Evolutionary conservation across 1,284 basidiomycete genomes (phyloP).

Genomic region (Xerocomus subilludens): DNA sequence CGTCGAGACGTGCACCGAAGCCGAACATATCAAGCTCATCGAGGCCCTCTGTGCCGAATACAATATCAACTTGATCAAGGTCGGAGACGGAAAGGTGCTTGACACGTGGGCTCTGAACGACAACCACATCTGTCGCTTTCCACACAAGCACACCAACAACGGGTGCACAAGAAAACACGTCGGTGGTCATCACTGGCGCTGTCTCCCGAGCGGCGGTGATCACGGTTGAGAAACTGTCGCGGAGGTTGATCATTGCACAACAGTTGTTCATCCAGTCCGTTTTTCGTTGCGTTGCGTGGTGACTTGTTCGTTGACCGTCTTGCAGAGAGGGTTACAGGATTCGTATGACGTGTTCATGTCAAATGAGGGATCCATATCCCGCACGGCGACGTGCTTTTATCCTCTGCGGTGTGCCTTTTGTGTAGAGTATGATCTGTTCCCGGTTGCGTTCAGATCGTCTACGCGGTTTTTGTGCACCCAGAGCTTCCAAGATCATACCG

Average conservation of each 20-base stretch:
- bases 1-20: conserved; percentile 98
- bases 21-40: conserved; percentile 99
- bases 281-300: background rate
- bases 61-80: conserved; percentile 99
- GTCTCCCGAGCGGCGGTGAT: conserved; percentile 85
- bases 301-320: conserved; percentile 22
- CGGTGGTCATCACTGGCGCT: conserved; percentile 92
- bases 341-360: conserved; percentile 79
- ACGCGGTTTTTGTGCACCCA: conserved; percentile 82
- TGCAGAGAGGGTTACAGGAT: conserved; percentile 85
- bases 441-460: conserved; percentile 92
- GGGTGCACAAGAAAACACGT: conserved; percentile 72
- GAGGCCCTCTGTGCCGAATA: conserved; percentile 99
- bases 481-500: conserved; percentile 81
- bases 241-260: conserved; percentile 83
- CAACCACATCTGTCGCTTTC: conserved; percentile 69
- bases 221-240: conserved; percentile 79
- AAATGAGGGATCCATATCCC: conserved; percentile 80
- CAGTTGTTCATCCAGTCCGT: conserved; percentile 87
- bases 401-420: conserved; percentile 72
- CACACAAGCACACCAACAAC: conserved; percentile 69
- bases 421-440: conserved; percentile 10
- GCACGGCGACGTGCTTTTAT: conserved; percentile 86
- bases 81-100: conserved; percentile 96
- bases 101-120: conserved; percentile 86